These are phyloP conservation scores for Debaryomyces maramus DNA, from an alignment of 805 yeast genomes.

Conservation along the genomic window DNA sequence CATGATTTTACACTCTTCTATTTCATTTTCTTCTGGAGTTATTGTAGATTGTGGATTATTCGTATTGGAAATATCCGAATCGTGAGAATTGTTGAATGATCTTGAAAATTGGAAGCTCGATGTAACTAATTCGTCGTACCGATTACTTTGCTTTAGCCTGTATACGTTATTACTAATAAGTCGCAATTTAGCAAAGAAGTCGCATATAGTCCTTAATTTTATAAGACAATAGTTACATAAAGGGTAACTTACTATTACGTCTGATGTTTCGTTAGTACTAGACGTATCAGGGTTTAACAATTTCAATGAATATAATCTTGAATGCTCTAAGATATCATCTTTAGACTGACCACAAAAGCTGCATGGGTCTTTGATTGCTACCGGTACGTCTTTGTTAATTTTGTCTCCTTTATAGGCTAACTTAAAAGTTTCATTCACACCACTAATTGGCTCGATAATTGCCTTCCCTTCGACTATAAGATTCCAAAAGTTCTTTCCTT, in stretches of 20 bases:
- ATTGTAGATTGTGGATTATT: too few species aligned
- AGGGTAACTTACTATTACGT: constrained; percentile 51
- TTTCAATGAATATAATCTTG: constrained; percentile 71
- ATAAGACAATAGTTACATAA: constrained; percentile 80
- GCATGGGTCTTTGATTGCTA: constrained; percentile 75
- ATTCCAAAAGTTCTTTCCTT: constrained; percentile 53
- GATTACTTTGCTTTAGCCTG: constrained; percentile 45
- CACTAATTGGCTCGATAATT: constrained; percentile 81
- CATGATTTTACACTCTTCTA: constrained; percentile 35
- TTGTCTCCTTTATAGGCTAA: constrained; percentile 27
- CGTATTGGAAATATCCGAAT: background rate
- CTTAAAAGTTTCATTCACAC: constrained; percentile 74
- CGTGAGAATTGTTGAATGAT: constrained; percentile 7
- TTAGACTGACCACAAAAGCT: constrained; percentile 81
- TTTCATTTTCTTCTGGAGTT: constrained; percentile 4
- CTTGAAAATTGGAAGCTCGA: constrained; percentile 28
- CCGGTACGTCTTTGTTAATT: constrained; percentile 42
- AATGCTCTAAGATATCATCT: constrained; percentile 68
- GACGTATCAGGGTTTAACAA: constrained; percentile 35
- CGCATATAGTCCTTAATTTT: constrained; percentile 79
- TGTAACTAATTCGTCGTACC: constrained; percentile 27
- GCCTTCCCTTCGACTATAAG: constrained; percentile 79
- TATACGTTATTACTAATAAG: constrained; percentile 56
- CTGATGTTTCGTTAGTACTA: constrained; percentile 22
- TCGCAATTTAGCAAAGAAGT: constrained; percentile 74